Conservation (phyloP, 78 protist genomes). For the Pelomyxa schiedti region DNA sequence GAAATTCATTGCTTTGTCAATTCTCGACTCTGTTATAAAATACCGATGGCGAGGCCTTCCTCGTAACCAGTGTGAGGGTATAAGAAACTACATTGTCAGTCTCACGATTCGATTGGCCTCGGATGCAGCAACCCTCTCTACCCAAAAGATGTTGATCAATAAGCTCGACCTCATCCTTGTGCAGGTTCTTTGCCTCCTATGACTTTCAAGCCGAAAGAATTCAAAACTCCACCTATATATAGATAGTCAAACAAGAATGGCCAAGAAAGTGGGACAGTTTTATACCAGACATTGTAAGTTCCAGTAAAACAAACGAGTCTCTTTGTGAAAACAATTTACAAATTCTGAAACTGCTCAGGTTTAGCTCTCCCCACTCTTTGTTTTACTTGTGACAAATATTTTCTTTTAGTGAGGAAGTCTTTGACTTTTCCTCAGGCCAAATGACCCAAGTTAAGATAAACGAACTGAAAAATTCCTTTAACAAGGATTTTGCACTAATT, state of each 20-base stretch:
- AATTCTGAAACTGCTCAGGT: constrained; percentile 76
- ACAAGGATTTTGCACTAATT: constrained; percentile 73
- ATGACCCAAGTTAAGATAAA: constrained; percentile 71
- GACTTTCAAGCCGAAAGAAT: background rate
- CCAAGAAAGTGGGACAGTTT: constrained; percentile 90
- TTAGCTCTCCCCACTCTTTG: constrained; percentile 10
- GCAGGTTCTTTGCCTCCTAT: constrained; percentile 21
- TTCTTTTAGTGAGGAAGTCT: constrained; percentile 59
- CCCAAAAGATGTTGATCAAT: constrained; percentile 17
- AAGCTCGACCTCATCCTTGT: constrained; percentile 73
- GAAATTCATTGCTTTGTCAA: constrained; percentile 60
- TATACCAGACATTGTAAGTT: constrained; percentile 79
- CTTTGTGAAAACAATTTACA: constrained; percentile 93
- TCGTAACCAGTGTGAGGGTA: constrained; percentile 56
- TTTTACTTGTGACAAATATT: background rate
- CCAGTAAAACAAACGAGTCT: constrained; percentile 64
- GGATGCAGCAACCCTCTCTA: constrained; percentile 22
- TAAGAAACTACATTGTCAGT: constrained; percentile 71
- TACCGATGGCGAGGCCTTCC: constrained; percentile 84
- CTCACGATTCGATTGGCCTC: constrained; percentile 48
- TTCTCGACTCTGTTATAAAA: constrained; percentile 60
- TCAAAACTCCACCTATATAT: too few species aligned
- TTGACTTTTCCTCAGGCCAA: constrained; percentile 80
- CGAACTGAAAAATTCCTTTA: constrained; percentile 66
- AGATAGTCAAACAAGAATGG: constrained; percentile 97